Base-by-base conservation (phyloP, 2,329 filamentous ascomycete genomes). In the Colletotrichum chrysophilum region DNA sequence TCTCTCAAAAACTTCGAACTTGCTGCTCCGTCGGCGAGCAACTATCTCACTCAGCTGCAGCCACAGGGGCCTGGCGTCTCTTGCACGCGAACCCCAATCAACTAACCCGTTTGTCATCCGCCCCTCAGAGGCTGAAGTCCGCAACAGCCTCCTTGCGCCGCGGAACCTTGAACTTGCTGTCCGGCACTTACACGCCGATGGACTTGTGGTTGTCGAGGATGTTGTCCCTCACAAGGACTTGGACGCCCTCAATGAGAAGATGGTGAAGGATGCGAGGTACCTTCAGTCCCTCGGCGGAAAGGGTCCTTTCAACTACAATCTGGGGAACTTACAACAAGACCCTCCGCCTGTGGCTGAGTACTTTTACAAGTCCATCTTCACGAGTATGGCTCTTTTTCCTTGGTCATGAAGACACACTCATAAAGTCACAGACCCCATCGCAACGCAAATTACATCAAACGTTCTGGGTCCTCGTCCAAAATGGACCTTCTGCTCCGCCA, bases 281-380 rank as follows among this genome's bases (percentile, higher is more conserved):
- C 84, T 93, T 4, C 89, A 90, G 72, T 84, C 83, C 1, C 83
- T 85, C 36, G 90, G 90, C 3, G 87, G 91, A 24, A 85, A 90
- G 18, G 87, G 88, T 1, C 90, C 90, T 0, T 93, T 89, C 84
- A 93, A 93, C 78, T 93, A 93, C 79, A 92, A 93, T 79, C 87
- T 87, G 64, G 90, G 89, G 2, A 93, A 92, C 77, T 84, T 92
- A 38, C 91, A 93, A 76, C 91, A 93, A 79, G 91, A 92, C 77
- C 85, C 91, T 0, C 90, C 89, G 0, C 86, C 90, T 3, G 86
- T 88, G 0, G 81, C 83, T 0, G 81, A 89, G 58, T 88, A 86
- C 77, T 91, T 91, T 70, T 83, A 85, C 21, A 81, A 85, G 1
- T 83, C 83, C 5, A 89, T 93, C 30, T 91, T 92, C 71, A 80